Evolutionary conservation across 768 basidiomycete species (phyloP), one percentile per base, ranked within the genome.

Genomic region (Pseudohyphozyma bogoriensis): DNA sequence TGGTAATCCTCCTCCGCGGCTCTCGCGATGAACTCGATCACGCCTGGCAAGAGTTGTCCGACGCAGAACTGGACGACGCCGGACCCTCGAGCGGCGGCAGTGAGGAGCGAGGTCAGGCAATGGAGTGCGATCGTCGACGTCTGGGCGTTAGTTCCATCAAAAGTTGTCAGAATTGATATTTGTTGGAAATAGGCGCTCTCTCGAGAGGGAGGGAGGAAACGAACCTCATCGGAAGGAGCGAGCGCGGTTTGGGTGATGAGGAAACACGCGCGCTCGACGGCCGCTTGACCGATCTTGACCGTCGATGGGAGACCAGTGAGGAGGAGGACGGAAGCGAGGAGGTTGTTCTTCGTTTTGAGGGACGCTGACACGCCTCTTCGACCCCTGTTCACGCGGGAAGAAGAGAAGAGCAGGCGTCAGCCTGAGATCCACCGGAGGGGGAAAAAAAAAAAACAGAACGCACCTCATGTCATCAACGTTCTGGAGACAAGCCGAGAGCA

Each of bases 391-490:
- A 31, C 29, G 35, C 26, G 9, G 42, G 28, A 40, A 5, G n/a
- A 45, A 24, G 40, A 0, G n/a, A n/a, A 45, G n/a, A 35, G 22
- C 2, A 24, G 26, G 31, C 10, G 9, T 7, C 7, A 20, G 16
- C 22, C 11, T 20, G 22, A 8, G 24, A 32, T n/a, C 31, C 10
- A 9, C 16, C 28, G 13, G 18, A 13, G 40, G 35, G 60, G 31
- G 52, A 47, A 33, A n/a, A 20, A n/a, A n/a, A n/a, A n/a, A n/a
- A n/a, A n/a, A n/a, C n/a, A n/a, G n/a, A n/a, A 74, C 83, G 61
- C 53, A 90, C 90, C 90, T 81, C 85, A 95, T 90, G 62, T 85
- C 87, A 69, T 96, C 92, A 28, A 96, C 79, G 70, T 93, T 87
- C 51, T 84, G 76, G 36, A 96, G 74, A 69, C 88, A 90, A 0